Base-by-base conservation (phyloP, 2,329 filamentous ascomycete genomes). In the Teratosphaeria epicoccoides region DNA sequence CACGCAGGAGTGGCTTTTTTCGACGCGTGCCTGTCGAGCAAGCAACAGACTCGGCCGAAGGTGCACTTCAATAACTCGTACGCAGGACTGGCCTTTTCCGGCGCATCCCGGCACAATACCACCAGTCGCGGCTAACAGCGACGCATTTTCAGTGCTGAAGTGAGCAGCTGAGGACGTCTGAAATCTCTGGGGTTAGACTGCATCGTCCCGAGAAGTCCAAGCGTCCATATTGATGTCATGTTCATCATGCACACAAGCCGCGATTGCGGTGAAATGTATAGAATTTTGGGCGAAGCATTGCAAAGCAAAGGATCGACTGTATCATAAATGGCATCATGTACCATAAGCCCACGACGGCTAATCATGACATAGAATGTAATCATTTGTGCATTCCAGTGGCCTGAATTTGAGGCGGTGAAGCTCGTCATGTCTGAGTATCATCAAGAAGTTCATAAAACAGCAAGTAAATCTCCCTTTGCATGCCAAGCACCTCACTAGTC, bases 381-480 rank as follows among this genome's bases (percentile, higher is more conserved):
- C n/a, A n/a, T n/a, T n/a, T n/a, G n/a, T n/a, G n/a, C n/a, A n/a
- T n/a, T n/a, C n/a, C n/a, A n/a, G n/a, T n/a, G n/a, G n/a, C n/a
- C n/a, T 29, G 10, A 7, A 40, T 20, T 40, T 40, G n/a, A 9
- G 17, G 33, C 10, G 10, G 14, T 37, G n/a, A 17, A 40, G 33
- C 33, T n/a, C 33, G 33, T 17, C 20, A 40, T 40, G 33, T 17
- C n/a, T 40, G n/a, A 6, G n/a, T 17, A n/a, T n/a, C 33, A 40
- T 40, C 33, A 20, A 40, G n/a, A 17, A 95, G 73, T 73, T 97
- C 91, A 70, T 98, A 98, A 68, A 98, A 98, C 49, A 98, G 70
- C 66, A 98, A 73, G 68, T 98, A 98, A 0, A 97, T 91, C 70
- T 98, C 93, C 62, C 84, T 85, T 70, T 96, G 89, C 89, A 96